A percentile compares a stretch with the other conserved stretches of the same genome.
phyloP scores from a whole-genome alignment of 805 yeast species.

The Lachancea kluyveri region DNA sequence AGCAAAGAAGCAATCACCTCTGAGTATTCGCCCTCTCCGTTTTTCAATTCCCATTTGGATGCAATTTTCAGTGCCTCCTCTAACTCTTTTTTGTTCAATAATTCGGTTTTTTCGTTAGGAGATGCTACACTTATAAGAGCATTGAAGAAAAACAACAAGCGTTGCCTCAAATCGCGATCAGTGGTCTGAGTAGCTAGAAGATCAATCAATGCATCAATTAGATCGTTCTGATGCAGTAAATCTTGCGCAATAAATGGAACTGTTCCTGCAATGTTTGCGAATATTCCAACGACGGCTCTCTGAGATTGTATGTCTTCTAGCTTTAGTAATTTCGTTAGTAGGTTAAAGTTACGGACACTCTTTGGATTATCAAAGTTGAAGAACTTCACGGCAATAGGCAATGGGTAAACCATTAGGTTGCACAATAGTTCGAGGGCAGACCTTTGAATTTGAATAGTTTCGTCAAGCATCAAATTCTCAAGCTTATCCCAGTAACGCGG shows the following conservation, averaged over 20 bases:
- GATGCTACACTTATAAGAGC: constrained; percentile 21
- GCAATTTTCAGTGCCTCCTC: constrained; percentile 13
- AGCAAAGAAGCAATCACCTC: too few species aligned
- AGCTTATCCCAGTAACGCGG: constrained; percentile 41
- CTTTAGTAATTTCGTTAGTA: constrained; percentile 35
- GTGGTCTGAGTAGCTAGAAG: constrained; percentile 24
- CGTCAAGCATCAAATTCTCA: constrained; percentile 38
- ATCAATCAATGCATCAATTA: constrained; percentile 21
- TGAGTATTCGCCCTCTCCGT: too few species aligned
- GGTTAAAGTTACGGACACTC: constrained; percentile 36
- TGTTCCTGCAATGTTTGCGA: constrained; percentile 30
- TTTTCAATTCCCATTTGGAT: too few species aligned
- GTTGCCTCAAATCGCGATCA: constrained; percentile 28
- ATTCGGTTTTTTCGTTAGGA: constrained; percentile 4
- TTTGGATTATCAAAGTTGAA: constrained; percentile 44
- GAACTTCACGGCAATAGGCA: constrained; percentile 42
- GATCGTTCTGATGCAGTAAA: constrained; percentile 20
- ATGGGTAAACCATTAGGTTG: constrained; percentile 43
- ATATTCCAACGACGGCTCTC: constrained; percentile 34
- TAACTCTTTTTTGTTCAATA: constrained; percentile 10
- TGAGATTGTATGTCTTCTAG: constrained; percentile 38
- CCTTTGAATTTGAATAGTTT: constrained; percentile 45
- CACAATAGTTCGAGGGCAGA: constrained; percentile 60
- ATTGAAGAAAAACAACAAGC: constrained; percentile 30
- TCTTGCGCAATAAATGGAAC: constrained; percentile 33